Evolutionary conservation across 495 filamentous ascomycete genomes (phyloP), one percentile per base, ranked within the genome.

Genomic region (Podospora sp.): DNA sequence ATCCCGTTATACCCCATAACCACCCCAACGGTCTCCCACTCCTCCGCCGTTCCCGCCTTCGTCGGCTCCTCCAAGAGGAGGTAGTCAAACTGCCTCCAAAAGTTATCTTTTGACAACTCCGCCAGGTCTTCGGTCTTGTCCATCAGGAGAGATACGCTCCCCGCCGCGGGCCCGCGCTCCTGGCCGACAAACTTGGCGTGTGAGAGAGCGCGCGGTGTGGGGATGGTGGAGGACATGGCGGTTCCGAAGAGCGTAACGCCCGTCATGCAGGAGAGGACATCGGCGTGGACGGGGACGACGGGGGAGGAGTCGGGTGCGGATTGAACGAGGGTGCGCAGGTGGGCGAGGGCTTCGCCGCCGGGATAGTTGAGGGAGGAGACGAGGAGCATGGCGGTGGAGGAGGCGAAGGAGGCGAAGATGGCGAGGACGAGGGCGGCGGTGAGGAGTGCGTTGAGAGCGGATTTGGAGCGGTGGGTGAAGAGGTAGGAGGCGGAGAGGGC

Each of bases 241-340:
- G 75, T 64, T 18, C 91, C 83, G 73, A 99, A 99, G 9, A 94
- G 86, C 0, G 94, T 96, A 14, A 97, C 87, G 58, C 95, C 95
- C 27, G 95, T 97, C 86, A 97, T 97, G 77, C 93, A 97, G 22
- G 90, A 88, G 5, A 95, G 78, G 35, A 95, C 95, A 64, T 94
- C 93, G 60, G 96, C 86, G 73, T 98, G 91, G 40, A 96, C 84
- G 36, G 72, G 70, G 22, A 79, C 70, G 16, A 81, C 74, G 20
- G 72, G 67, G 62, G 55, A 36, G 35, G 16, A 84, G 21, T 75
- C 70, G 46, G 66, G 67, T 24, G 24, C 24, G 49, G 71, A 60
- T 14, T 65, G 58, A 40, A 91, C 83, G 25, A 87, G 75, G 21
- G 72, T 65, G 61, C 88, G 83, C 14, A 94, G 76, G 46, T 80